These are phyloP conservation scores for Barnettozyma siamensis DNA, from an alignment of 805 yeast genomes.

Conservation along the genomic window DNA sequence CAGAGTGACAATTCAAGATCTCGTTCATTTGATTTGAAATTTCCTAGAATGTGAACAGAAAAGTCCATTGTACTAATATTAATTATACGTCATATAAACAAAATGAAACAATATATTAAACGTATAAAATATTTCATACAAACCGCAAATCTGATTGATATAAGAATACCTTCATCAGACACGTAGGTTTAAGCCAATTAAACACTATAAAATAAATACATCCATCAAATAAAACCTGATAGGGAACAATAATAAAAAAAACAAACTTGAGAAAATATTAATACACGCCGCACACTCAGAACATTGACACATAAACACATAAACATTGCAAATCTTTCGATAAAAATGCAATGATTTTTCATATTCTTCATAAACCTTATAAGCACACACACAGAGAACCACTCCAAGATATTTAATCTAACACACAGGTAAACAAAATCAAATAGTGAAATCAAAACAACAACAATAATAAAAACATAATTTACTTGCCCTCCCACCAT, in stretches of 20 bases:
- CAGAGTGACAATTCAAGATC: neutral
- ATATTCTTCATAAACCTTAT: neutral
- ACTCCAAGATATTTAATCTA: neutral
- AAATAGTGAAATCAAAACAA: neutral
- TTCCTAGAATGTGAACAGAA: conserved; percentile 13
- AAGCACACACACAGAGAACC: neutral
- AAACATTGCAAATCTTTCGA: neutral
- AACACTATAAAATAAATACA: no score
- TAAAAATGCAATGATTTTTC: neutral
- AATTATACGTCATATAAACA: no score
- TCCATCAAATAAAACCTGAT: neutral
- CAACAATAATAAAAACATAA: conserved; percentile 2
- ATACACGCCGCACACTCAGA: neutral
- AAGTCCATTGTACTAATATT: no score
- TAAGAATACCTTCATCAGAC: no score
- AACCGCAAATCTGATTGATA: no score
- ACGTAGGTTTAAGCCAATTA: no score
- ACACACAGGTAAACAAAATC: neutral
- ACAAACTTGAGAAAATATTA: neutral
- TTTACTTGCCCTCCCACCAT: no score
- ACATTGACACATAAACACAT: conserved; percentile 1
- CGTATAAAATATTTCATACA: no score
- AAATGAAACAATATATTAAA: no score
- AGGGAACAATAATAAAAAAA: neutral
- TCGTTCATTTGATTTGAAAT: conserved; percentile 11